Base-by-base conservation (phyloP, 2,329 filamentous ascomycete genomes). In the Diaporthe sp. region DNA sequence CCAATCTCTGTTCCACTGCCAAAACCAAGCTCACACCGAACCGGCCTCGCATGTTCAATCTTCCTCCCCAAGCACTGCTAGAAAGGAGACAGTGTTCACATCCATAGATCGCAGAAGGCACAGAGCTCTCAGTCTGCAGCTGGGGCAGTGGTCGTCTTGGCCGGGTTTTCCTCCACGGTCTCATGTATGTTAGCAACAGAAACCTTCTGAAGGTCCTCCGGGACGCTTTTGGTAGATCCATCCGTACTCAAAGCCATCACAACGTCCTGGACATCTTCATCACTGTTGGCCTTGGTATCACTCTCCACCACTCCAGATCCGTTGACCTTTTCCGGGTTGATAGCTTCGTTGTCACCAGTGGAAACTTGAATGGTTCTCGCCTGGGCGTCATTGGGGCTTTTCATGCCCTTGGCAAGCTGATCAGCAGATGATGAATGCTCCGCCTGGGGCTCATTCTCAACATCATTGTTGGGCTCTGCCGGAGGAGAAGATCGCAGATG, bases 401-500 rank as follows among this genome's bases (percentile, higher is more conserved):
- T 42, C 10, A 4, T 19, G 7, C 12, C 22, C n/a, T 51, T 27
- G 8, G 27, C 22, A 39, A 27, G 22, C 22, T 4, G 7, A 50
- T n/a, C 39, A 37, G 25, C n/a, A 35, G 27, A 37, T 37, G 35
- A 15, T 32, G 15, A 15, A 30, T 1, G 19, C 39, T 51, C 55
- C 1, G n/a, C 9, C 39, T 63, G 17, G 27, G 42, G 9, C 61
- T 65, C 42, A 32, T n/a, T 22, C n/a, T 37, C 12, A 10, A 47
- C 63, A 25, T 53, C 63, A 32, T 53, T 15, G 6, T 68, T 39
- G 47, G 63, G 32, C 22, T 55, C 53, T 12, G 19, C 22, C 19
- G 37, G 27, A 27, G 70, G 19, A 44, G 13, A 44, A 32, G 59
- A 6, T 10, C 74, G 74, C 7, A 74, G 69, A 6, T 55, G 44